Evolutionary conservation across 495 filamentous ascomycete genomes (phyloP), one percentile per base, ranked within the genome.

Genomic region (Hyaloscypha hepaticicola): DNA sequence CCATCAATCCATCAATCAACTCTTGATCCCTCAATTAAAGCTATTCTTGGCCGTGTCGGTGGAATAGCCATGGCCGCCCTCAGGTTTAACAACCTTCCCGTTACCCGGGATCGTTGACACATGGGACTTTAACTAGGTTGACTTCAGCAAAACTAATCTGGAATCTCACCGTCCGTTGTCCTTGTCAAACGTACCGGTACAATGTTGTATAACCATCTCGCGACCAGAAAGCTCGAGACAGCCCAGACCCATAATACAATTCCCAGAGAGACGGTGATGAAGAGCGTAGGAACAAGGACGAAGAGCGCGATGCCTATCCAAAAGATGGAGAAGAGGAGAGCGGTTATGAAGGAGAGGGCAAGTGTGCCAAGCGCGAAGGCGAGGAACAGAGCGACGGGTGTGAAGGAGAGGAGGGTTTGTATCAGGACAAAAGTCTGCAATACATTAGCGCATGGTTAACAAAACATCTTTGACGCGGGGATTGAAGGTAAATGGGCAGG

Each of bases 191-290:
- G 57, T 29, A 63, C 62, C 3, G 72, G 76, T 16, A 76, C 29
- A 6, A 69, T 27, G 26, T 58, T 61, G 61, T 77, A 80, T 33
- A 80, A 73, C 78, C 79, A 84, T 64, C 82, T 83, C 33, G 82
- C 72, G 49, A 83, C 74, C 66, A 85, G 73, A 65, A 84, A 90
- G 29, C 76, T 78, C 57, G 76, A 82, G 24, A 87, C 75, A 11
- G 77, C 86, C 83, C 85, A 89, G 2, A 84, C 74, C 86, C 88
- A 92, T 60, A 88, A 65, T 58, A 84, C 80, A 1, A 83, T 73
- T 11, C 81, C 87, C 27, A 82, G 69, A 60, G 77, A 72, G 21
- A 78, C 80, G 5, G 85, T 88, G 29, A 87, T 61, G 75, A 87
- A 83, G 31, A 92, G 69, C 8, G 83, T 83, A 0, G 87, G 88